Evolutionary conservation across 768 basidiomycete genomes (phyloP), one percentile per base, ranked within the genome.

Genomic region (Phallus indusiatus): DNA sequence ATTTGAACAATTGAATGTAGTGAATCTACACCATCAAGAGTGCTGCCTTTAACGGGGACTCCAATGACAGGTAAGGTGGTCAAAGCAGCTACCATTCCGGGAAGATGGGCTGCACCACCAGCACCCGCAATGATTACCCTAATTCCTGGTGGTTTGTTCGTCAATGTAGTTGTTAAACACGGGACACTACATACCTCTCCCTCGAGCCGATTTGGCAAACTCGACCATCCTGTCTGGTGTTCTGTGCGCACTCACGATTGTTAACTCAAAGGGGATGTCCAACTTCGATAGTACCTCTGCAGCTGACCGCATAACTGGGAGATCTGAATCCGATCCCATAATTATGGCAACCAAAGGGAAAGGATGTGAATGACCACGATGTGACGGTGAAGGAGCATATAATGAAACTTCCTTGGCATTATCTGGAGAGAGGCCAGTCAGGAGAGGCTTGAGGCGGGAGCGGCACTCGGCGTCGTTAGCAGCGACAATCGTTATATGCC

Each of bases 271-370:
- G 0, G 95, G 91, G 20, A 98, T 74, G 9, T 69, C 65, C 72
- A 97, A 96, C n/a, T 74, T 73, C 65, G 90, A 85, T 18, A 98
- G 81, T 59, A 96, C 84, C 48, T 78, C 82, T 0, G 95, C 88
- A 16, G 90, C 91, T 5, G 93, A 87, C 16, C 90, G 78, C 87
- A 99, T 94, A 18, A 86, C 83, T 0, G 92, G 90, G n/a, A 99
- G 75, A 70, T 99, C 96, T 14, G 95, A 97, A 72, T 98, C 95
- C 10, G 93, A 95, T 17, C 96, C 96, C 96, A 98, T 99, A 69
- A 99, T 94, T 60, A 99, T 80, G 0, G 90, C 88, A 0, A 97
- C 90, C 11, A 97, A 78, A 6, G 95, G 94, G 54, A 82, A 75
- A 0, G 72, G 68, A 67, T 85, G 80, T 7, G 90, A 81, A 67